Conservation (phyloP, 2,329 filamentous ascomycete genomes). For the Reticulascus tulasneorum region DNA sequence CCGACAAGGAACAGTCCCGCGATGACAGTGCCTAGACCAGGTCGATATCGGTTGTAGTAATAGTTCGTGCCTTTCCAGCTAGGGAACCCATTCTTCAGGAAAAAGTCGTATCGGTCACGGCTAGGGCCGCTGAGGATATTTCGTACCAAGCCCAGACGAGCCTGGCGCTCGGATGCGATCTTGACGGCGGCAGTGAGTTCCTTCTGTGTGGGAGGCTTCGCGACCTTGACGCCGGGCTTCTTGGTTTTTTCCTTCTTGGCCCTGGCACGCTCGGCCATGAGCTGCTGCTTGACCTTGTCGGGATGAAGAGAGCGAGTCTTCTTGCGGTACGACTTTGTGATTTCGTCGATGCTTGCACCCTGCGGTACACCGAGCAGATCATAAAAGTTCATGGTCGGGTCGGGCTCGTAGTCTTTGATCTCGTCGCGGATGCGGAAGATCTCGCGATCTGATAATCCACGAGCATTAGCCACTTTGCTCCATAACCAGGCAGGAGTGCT, state of each 20-base stretch:
- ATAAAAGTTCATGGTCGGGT: constrained; percentile 83
- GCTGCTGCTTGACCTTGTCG: constrained; percentile 88
- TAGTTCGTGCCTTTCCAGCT: constrained; percentile 97
- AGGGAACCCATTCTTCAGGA: constrained; percentile 88
- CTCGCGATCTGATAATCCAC: constrained; percentile 69
- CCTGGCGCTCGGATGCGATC: constrained; percentile 76
- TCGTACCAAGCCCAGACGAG: constrained; percentile 77
- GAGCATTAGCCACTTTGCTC: constrained; percentile 5
- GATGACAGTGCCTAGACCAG: constrained; percentile 81
- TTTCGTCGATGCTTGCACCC: constrained; percentile 75
- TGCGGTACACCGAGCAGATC: constrained; percentile 78
- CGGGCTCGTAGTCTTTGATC: constrained; percentile 65
- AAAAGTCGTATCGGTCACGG: constrained; percentile 90
- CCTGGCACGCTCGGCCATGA: constrained; percentile 65
- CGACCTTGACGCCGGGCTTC: constrained; percentile 60
- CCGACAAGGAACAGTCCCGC: constrained; percentile 75
- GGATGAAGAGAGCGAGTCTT: constrained; percentile 81
- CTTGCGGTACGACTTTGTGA: constrained; percentile 92
- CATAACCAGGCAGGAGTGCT: too few relatives aligned
- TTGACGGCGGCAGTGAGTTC: constrained; percentile 79
- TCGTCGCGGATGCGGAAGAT: constrained; percentile 96
- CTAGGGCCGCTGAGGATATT: constrained; percentile 78
- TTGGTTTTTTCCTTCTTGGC: constrained; percentile 45
- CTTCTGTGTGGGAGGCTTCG: constrained; percentile 66
- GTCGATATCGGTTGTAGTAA: constrained; percentile 93